phyloP scores from a whole-genome alignment of 768 basidiomycete species.

The Kwoniella dejecticola region DNA sequence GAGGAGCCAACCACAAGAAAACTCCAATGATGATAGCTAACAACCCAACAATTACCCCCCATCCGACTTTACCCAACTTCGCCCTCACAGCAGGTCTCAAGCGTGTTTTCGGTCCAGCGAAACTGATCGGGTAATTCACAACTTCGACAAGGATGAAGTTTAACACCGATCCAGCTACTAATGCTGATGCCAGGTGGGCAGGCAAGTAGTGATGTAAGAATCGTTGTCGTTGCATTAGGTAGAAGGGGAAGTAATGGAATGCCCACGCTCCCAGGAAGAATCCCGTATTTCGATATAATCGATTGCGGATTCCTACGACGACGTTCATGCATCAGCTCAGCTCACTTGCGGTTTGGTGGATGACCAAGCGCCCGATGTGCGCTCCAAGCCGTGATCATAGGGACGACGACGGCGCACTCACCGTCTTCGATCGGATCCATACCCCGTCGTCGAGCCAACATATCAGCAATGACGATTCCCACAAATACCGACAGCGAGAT shows the following conservation, averaged over 20 bases:
- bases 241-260: constrained; percentile 95
- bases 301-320: constrained; percentile 77
- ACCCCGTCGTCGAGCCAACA: constrained; percentile 80
- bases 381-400: no score
- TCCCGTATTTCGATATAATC: constrained; percentile 91
- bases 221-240: constrained; percentile 92
- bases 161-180: constrained; percentile 88
- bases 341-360: no score
- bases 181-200: constrained; percentile 86
- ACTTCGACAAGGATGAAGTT: constrained; percentile 87
- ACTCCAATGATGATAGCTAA: constrained; percentile 63
- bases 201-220: constrained; percentile 98
- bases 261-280: constrained; percentile 95
- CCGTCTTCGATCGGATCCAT: constrained; percentile 83
- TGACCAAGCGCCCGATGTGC: no score
- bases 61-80: constrained; percentile 62
- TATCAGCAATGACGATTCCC: constrained; percentile 85
- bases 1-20: constrained; percentile 71
- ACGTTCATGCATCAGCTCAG: constrained; percentile 12
- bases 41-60: constrained; percentile 64
- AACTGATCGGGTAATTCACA: constrained; percentile 86
- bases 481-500: constrained; percentile 82
- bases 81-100: constrained; percentile 65
- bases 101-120: constrained; percentile 69
- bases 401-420: constrained; percentile 60